Evolutionary conservation across 2,329 filamentous ascomycete genomes (phyloP).

Genomic region (Ascochyta clinopodiicola): DNA sequence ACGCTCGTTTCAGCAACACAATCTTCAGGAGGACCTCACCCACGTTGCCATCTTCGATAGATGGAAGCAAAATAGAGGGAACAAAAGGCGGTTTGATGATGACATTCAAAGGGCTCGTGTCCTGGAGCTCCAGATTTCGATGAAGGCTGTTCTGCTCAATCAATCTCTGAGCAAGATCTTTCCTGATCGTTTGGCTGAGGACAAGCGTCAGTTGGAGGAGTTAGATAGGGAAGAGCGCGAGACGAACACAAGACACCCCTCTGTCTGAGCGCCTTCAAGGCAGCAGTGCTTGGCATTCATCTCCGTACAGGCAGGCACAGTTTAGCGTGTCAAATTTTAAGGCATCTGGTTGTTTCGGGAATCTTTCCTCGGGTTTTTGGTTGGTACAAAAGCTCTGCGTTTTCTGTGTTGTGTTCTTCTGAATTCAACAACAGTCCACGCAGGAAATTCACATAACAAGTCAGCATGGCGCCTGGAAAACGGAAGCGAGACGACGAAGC

Average conservation of each 20-base stretch:
- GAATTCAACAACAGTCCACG: not conserved
- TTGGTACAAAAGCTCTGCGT: not conserved
- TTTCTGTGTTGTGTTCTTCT: not conserved
- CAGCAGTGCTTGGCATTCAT: not conserved
- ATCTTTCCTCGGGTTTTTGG: not conserved
- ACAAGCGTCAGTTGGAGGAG: not conserved
- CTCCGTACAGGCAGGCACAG: not conserved
- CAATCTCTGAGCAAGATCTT: not conserved
- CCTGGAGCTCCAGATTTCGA: slow-evolving; percentile 1
- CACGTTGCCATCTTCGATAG: slow-evolving; percentile 3
- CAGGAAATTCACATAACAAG: not conserved
- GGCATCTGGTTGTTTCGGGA: not conserved
- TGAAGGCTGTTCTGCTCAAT: slow-evolving; percentile 3
- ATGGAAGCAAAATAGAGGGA: not conserved
- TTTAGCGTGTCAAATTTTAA: not conserved
- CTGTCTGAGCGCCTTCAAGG: not conserved
- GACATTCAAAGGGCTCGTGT: not conserved
- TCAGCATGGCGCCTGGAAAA: slow-evolving; percentile 63
- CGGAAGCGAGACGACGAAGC: slow-evolving; percentile 55
- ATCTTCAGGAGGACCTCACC: not conserved
- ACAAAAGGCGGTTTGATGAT: not conserved
- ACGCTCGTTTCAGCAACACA: slow-evolving; percentile 7
- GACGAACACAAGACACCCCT: no score
- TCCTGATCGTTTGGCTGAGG: slow-evolving; percentile 5
- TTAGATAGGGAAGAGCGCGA: not conserved